Evolutionary conservation across 345 rosid genomes (phyloP), one percentile per base, ranked within the genome.

Genomic region (Reutealis trisperma): DNA sequence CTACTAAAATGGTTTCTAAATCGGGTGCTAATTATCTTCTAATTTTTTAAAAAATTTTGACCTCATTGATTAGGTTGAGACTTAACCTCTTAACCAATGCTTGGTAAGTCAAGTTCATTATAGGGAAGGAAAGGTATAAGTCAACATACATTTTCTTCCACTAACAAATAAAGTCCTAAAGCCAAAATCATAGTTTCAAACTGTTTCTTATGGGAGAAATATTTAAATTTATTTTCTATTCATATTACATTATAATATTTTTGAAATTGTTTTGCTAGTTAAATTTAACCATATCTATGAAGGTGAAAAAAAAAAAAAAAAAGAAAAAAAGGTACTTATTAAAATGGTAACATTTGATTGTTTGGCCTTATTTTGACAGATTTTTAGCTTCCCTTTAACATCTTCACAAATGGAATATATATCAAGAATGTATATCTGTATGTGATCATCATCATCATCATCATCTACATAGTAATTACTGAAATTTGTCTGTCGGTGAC

Each of bases 361-460:
- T 61, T 74, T 74, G 77, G 77, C 68, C 57, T 60, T 63, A 51
- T 47, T 63, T 75, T 54, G 27, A 63, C 19, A 18, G 42, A 47
- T 21, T 11, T 42, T 74, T 45, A 45, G 49, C 15, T 64, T 58
- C 34, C n/a, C 55, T 10, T 45, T n/a, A 21, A 67, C 18, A 63
- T 25, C 22, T 74, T 62, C 58, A 58, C 63, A 64, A 63, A 47
- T 37, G 60, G 77, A 32, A 63, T 63, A 32, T 63, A 30, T 47
- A 24, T 47, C 27, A 44, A 44, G 67, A 44, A 30, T 44, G 68
- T 49, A 3, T 34, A 5, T 44, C 25, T 45, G 69, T 47, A 32
- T 16, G 6, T 69, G 25, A 64, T 41, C 30, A 27, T 27, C 30
- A 27, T 27, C 30, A n/a, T n/a, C 12, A 47, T 10, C 2, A 42